Conservation (phyloP, 352 stramenopile genomes). For the Phytophthora litchii region DNA sequence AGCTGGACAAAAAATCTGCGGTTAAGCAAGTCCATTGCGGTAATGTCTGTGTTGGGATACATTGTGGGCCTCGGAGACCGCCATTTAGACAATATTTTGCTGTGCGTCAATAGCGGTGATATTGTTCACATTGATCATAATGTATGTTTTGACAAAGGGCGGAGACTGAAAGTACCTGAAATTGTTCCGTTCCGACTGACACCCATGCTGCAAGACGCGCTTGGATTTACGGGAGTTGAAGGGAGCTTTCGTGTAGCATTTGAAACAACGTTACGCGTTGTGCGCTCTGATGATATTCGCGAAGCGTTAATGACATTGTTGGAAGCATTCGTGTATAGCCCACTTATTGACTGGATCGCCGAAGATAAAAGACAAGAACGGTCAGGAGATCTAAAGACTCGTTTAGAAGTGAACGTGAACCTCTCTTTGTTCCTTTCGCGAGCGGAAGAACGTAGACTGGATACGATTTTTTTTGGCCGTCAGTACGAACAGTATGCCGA, state of each 20-base stretch:
- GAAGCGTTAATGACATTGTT: constrained; percentile 78
- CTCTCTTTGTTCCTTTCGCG: constrained; percentile 85
- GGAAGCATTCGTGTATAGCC: constrained; percentile 89
- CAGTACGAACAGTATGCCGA: constrained; percentile 38
- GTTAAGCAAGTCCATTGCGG: constrained; percentile 77
- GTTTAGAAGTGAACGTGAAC: constrained; percentile 85
- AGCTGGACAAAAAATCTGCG: constrained; percentile 61
- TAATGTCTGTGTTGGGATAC: constrained; percentile 90
- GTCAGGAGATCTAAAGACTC: constrained; percentile 61
- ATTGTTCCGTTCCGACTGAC: constrained; percentile 92
- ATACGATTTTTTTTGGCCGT: constrained; percentile 55
- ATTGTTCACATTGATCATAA: constrained; percentile 94
- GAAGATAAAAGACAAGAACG: constrained; percentile 45
- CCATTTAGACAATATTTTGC: constrained; percentile 92
- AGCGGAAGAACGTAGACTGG: constrained; percentile 74
- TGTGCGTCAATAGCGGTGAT: constrained; percentile 79
- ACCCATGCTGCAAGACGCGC: constrained; percentile 71
- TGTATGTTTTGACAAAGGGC: constrained; percentile 91
- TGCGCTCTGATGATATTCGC: constrained; percentile 62
- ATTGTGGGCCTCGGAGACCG: constrained; percentile 91
- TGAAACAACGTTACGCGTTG: constrained; percentile 73
- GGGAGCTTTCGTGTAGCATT: constrained; percentile 76
- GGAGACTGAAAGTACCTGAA: constrained; percentile 88
- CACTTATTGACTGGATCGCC: constrained; percentile 76
- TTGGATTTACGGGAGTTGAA: constrained; percentile 80